A percentile compares a stretch with the other conserved stretches of the same genome.
phyloP scores from a whole-genome alignment of 2,329 filamentous ascomycete species.

The Aureobasidium namibiae region DNA sequence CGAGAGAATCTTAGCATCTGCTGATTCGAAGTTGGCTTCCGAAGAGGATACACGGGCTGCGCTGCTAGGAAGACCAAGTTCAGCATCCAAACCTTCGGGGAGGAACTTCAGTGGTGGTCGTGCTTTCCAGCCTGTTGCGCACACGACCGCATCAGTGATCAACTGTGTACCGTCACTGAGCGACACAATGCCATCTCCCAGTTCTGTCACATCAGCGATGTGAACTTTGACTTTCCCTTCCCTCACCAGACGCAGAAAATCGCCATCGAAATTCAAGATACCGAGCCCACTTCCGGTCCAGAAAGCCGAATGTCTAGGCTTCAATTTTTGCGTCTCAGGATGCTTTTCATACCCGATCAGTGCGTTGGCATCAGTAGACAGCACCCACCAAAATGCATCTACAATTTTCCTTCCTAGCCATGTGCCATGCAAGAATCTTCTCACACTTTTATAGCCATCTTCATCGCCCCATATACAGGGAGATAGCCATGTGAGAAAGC shows the following conservation, averaged over 20 bases:
- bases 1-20: conserved; percentile 44
- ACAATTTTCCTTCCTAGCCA: conserved; percentile 48
- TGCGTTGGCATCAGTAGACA: conserved; percentile 46
- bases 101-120: conserved; percentile 35
- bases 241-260: conserved; percentile 50
- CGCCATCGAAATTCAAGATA: conserved; percentile 51
- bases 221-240: conserved; percentile 48
- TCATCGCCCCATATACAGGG: conserved; percentile 64
- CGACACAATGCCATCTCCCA: conserved; percentile 39
- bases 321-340: conserved; percentile 33
- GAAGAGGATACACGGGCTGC: conserved; percentile 8
- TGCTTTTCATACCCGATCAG: conserved; percentile 39
- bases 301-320: conserved; percentile 34
- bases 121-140: conserved; percentile 50
- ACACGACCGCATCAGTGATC: conserved; percentile 44
- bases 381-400: conserved; percentile 47
- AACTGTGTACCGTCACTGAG: conserved; percentile 40
- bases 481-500: conserved; percentile 64
- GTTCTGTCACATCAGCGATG: conserved; percentile 44
- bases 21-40: conserved; percentile 30
- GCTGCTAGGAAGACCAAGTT: conserved; percentile 6
- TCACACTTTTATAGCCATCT: conserved; percentile 50
- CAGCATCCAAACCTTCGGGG: not conserved
- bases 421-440: conserved; percentile 51
- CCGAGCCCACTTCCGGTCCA: conserved; percentile 51